phyloP scores from a whole-genome alignment of 2,329 filamentous ascomycete genomes.

The Hypoxylon sp. region DNA sequence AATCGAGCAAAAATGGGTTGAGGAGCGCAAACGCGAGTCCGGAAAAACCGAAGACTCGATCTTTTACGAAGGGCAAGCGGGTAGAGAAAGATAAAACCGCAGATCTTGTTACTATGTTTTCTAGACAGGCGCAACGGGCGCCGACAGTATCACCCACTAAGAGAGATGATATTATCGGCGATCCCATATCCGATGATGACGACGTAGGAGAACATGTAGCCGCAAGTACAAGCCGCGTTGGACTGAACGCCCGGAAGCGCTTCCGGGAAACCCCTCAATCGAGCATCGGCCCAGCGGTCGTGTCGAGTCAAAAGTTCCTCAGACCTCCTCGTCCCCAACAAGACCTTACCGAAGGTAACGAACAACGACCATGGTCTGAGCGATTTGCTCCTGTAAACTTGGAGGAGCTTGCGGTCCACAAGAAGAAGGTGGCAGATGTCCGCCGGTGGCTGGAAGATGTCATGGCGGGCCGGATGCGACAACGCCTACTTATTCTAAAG shows the following conservation, averaged over 20 bases:
- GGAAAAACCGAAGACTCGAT: conserved; percentile 55
- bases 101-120: conserved; percentile 71
- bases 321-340: conserved; percentile 55
- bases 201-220: conserved; percentile 65
- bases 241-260: conserved; percentile 67
- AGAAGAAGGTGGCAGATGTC: conserved; percentile 91
- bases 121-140: conserved; percentile 68
- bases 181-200: conserved; percentile 72
- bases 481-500: conserved; percentile 86
- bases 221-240: conserved; percentile 66
- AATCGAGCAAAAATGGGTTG: conserved; percentile 47
- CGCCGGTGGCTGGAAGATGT: conserved; percentile 84
- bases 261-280: conserved; percentile 56
- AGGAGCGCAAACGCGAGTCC: conserved; percentile 62
- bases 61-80: conserved; percentile 52
- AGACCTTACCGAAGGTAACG: conserved; percentile 58
- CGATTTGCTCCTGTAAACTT: conserved; percentile 80
- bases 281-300: conserved; percentile 40
- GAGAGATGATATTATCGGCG: conserved; percentile 65
- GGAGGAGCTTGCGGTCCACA: conserved; percentile 92
- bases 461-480: conserved; percentile 71
- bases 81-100: conserved; percentile 67
- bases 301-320: conserved; percentile 66
- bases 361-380: conserved; percentile 86
- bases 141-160: conserved; percentile 52